These are phyloP conservation scores for Lodderomyces parapsilosis DNA, from an alignment of 1,139 yeast species.

Conservation along the genomic window DNA sequence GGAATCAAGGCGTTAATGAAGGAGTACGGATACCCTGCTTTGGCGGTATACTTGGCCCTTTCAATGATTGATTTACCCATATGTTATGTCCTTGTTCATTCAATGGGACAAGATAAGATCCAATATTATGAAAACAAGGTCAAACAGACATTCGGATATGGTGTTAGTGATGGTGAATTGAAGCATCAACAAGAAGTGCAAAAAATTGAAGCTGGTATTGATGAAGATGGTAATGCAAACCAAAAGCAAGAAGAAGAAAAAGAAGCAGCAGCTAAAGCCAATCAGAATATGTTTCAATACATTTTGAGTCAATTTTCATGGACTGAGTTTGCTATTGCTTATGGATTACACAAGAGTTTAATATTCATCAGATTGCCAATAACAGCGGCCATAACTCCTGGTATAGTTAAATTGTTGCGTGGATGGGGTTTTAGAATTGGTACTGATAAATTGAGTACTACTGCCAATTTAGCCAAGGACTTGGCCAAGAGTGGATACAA, in stretches of 20 bases:
- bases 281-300: conserved; percentile 6
- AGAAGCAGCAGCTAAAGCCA: neutral
- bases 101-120: conserved; percentile 80
- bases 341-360: conserved; percentile 87
- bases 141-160: conserved; percentile 60
- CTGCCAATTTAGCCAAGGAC: conserved; percentile 26
- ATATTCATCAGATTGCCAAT: conserved; percentile 80
- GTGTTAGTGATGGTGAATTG: conserved; percentile 43
- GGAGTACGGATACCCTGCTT: conserved; percentile 88
- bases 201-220: conserved; percentile 24
- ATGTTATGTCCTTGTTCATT: conserved; percentile 79
- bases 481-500: conserved; percentile 17
- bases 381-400: conserved; percentile 91
- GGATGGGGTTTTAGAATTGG: conserved; percentile 83
- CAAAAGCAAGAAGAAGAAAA: no score
- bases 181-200: conserved; percentile 31
- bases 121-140: conserved; percentile 61
- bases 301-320: conserved; percentile 37
- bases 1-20: conserved; percentile 72
- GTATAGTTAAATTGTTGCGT: conserved; percentile 63
- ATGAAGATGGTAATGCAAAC: conserved; percentile 12
- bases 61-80: conserved; percentile 77
- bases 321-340: conserved; percentile 83
- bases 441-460: conserved; percentile 37
- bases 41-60: conserved; percentile 77